Evolutionary conservation across 306 rosid genomes (phyloP).

Genomic region (Alnus glutinosa): DNA sequence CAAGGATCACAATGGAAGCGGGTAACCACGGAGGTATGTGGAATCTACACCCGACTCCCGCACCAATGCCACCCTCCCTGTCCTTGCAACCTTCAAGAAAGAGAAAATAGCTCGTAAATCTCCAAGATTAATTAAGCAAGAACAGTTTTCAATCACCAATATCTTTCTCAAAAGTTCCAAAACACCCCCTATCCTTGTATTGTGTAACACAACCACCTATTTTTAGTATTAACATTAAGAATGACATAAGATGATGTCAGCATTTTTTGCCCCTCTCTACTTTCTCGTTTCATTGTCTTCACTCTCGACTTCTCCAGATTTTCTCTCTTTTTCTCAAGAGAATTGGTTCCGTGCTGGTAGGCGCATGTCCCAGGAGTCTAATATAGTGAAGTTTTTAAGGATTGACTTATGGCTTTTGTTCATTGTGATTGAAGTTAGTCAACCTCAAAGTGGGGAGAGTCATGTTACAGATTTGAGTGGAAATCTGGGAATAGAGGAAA

Average conservation of each 20-base stretch:
- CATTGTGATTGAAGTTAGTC: too few relatives aligned
- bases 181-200: background rate
- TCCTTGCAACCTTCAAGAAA: constrained; percentile 54
- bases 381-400: too few relatives aligned
- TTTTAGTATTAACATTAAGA: background rate
- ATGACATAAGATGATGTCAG: background rate
- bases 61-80: constrained; percentile 58
- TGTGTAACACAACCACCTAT: background rate
- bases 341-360: background rate
- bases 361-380: too few relatives aligned
- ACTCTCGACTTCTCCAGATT: background rate
- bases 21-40: constrained; percentile 38
- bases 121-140: background rate
- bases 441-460: too few relatives aligned
- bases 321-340: background rate
- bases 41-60: constrained; percentile 66
- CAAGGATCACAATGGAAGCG: constrained; percentile 33
- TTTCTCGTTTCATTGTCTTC: background rate
- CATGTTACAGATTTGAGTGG: too few relatives aligned
- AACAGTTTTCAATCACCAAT: background rate
- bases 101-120: background rate
- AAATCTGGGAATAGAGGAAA: background rate
- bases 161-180: background rate
- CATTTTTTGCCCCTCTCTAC: background rate
- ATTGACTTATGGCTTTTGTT: too few relatives aligned